Percentiles rank a stretch among this genome's conserved stretches.
These are phyloP conservation scores for Phytophthora sp. DNA, from an alignment of 352 stramenopile species.

Conservation along the genomic window DNA sequence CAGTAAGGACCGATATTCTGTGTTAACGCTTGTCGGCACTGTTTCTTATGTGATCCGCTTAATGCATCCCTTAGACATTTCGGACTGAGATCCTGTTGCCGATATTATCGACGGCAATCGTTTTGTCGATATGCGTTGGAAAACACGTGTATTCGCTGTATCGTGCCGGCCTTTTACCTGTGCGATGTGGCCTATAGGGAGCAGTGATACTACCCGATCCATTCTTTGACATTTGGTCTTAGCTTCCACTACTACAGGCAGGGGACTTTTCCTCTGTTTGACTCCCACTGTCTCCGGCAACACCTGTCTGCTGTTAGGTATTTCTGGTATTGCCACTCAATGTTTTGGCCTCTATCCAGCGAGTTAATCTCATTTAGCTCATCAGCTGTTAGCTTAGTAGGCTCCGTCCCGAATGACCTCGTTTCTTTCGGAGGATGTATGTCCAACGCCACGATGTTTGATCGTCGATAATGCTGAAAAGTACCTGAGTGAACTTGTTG, in stretches of 20 bases:
- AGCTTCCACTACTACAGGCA: background rate
- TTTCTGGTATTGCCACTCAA: background rate
- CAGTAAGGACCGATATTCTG: background rate
- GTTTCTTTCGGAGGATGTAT: slow-evolving; percentile 5
- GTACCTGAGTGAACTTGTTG: background rate
- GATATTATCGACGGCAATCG: background rate
- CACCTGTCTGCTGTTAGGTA: background rate
- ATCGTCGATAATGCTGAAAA: slow-evolving; percentile 15
- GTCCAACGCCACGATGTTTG: slow-evolving; percentile 13
- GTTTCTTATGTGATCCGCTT: background rate
- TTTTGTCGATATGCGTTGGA: background rate
- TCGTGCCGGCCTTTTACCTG: background rate
- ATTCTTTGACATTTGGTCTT: background rate
- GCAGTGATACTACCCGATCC: background rate
- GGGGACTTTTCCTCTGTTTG: background rate
- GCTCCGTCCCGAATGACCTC: background rate
- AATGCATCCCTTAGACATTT: background rate
- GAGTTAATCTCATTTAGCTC: background rate
- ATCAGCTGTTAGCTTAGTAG: background rate
- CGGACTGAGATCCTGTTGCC: slow-evolving; percentile 1
- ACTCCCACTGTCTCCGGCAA: background rate
- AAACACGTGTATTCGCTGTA: background rate
- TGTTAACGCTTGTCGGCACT: background rate
- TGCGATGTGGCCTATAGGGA: background rate
- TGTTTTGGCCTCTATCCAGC: background rate